Evolutionary conservation across 1,139 yeast species (phyloP).

Genomic region (Diutina siamensis): DNA sequence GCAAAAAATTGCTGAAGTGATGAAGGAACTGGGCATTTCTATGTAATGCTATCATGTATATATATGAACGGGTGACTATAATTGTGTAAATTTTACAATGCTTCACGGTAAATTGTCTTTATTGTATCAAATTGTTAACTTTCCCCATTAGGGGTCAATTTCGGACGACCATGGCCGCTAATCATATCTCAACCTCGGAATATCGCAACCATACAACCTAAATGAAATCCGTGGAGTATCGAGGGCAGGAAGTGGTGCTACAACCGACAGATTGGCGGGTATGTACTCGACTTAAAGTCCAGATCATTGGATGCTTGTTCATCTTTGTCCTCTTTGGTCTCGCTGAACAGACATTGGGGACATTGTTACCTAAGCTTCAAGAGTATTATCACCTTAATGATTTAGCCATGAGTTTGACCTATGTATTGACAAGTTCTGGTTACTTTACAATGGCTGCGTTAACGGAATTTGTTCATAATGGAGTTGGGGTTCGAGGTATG

Average conservation of each 20-base stretch:
- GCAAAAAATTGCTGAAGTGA: slow-evolving; percentile 16
- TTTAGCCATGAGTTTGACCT: slow-evolving; percentile 13
- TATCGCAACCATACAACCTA: neutral
- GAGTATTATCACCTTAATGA: slow-evolving; percentile 34
- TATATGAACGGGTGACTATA: neutral
- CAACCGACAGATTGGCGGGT: slow-evolving; percentile 32
- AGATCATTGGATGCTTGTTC: slow-evolving; percentile 26
- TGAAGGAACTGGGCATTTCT: slow-evolving; percentile 17
- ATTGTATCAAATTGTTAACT: too few species aligned
- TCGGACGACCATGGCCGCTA: too few species aligned
- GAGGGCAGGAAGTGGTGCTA: slow-evolving; percentile 10
- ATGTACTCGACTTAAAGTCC: slow-evolving; percentile 23
- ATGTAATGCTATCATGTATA: slow-evolving; percentile 3
- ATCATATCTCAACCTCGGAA: too few species aligned
- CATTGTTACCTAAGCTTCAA: slow-evolving; percentile 40
- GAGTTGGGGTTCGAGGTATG: slow-evolving; percentile 29
- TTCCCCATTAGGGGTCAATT: too few species aligned
- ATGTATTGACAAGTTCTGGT: slow-evolving; percentile 13
- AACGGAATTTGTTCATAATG: slow-evolving; percentile 21
- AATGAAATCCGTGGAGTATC: neutral
- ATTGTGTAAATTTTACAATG: neutral
- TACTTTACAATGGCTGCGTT: slow-evolving; percentile 29
- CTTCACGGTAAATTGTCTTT: too few species aligned
- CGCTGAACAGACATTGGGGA: slow-evolving; percentile 48
- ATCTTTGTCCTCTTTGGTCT: slow-evolving; percentile 38